Evolutionary conservation across 1,284 basidiomycete species (phyloP).

Genomic region (Vanrija humicola): DNA sequence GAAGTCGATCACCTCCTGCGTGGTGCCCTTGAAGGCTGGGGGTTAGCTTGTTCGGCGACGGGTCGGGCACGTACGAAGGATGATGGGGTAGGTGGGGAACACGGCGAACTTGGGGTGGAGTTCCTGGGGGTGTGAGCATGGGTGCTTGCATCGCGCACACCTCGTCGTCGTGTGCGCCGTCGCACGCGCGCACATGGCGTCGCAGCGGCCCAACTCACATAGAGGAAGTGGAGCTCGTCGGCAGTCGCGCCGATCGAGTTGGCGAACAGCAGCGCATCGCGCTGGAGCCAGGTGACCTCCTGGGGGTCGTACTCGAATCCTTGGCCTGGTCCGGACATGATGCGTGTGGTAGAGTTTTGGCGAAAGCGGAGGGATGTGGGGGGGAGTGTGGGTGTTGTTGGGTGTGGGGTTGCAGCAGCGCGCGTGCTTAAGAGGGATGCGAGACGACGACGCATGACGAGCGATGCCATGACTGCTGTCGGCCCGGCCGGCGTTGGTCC

Average conservation of each 20-base stretch:
- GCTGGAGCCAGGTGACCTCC: conserved; percentile 14
- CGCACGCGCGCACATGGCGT: neutral
- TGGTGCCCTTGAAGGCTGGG: conserved; percentile 15
- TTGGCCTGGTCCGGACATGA: neutral
- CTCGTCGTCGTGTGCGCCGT: too few relatives aligned
- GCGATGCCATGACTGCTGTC: too few relatives aligned
- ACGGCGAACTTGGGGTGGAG: conserved; percentile 17
- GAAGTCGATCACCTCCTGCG: conserved; percentile 18
- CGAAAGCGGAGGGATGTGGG: too few relatives aligned
- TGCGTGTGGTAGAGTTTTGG: neutral
- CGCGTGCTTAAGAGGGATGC: too few relatives aligned
- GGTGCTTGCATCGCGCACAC: too few relatives aligned
- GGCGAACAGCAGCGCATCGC: conserved; percentile 18
- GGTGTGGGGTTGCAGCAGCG: too few relatives aligned
- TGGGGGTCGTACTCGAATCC: conserved; percentile 15
- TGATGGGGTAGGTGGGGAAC: conserved; percentile 19
- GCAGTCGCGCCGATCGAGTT: conserved; percentile 17
- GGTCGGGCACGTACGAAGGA: conserved; percentile 6
- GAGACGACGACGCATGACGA: too few relatives aligned
- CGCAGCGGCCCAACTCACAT: conserved; percentile 1
- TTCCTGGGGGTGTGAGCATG: conserved; percentile 5
- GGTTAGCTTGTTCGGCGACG: neutral
- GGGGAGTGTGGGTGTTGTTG: too few relatives aligned
- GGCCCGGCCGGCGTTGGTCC: too few relatives aligned
- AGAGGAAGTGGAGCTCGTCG: conserved; percentile 20